phyloP scores from a whole-genome alignment of 176 grass and related monocot species.

The Oryza meyeriana region DNA sequence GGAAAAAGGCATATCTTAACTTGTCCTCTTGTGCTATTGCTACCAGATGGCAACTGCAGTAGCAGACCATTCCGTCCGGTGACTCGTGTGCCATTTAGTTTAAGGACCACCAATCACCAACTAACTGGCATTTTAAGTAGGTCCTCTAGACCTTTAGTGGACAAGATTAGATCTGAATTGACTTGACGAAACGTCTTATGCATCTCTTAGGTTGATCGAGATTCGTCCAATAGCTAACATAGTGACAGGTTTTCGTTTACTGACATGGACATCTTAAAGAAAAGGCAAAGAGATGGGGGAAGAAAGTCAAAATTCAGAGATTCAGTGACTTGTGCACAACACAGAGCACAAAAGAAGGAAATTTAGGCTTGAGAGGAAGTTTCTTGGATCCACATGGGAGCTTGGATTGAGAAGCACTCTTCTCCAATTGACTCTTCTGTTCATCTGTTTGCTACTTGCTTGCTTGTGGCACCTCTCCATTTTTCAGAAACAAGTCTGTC shows the following conservation, averaged over 20 bases:
- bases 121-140: conserved; percentile 31
- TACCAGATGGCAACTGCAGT: neutral
- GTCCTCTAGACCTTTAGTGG: conserved; percentile 10
- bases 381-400: conserved; percentile 35
- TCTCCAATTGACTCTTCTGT: conserved; percentile 38
- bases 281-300: neutral
- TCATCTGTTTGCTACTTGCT: neutral
- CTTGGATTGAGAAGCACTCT: conserved; percentile 55
- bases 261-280: conserved; percentile 1
- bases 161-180: conserved; percentile 41
- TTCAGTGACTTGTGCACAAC: neutral
- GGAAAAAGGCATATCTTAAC: neutral
- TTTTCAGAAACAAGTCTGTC: neutral
- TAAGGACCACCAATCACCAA: conserved; percentile 28
- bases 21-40: conserved; percentile 15
- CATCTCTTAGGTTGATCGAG: conserved; percentile 13
- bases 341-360: neutral
- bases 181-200: conserved; percentile 34
- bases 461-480: conserved; percentile 30
- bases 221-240: conserved; percentile 8
- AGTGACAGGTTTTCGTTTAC: neutral
- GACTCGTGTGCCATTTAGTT: conserved; percentile 5
- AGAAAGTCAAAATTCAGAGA: conserved; percentile 28
- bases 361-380: conserved; percentile 11
- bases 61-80: conserved; percentile 1